Conservation (phyloP, 805 yeast species). For the Candida nanaspora region DNA sequence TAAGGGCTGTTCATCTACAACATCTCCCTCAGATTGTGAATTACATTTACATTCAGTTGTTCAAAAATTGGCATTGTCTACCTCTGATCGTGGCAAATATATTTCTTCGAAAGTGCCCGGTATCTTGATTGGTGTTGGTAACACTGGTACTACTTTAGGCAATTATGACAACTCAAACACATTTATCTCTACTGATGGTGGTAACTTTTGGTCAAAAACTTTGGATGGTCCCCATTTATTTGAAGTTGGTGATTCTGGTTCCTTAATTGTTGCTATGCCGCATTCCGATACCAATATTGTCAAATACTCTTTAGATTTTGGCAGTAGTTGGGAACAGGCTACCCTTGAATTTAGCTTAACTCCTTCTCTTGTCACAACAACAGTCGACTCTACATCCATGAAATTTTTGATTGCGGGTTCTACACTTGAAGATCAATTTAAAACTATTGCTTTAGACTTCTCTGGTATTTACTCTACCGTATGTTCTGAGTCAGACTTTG, state of each 20-base stretch:
- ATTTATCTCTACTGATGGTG: conserved; percentile 64
- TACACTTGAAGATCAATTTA: conserved; percentile 4
- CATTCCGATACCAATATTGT: conserved; percentile 27
- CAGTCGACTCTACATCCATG: conserved; percentile 59
- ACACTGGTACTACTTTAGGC: conserved; percentile 22
- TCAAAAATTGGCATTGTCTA: conserved; percentile 13
- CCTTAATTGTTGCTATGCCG: conserved; percentile 49
- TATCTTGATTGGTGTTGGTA: conserved; percentile 35
- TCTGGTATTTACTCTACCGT: conserved; percentile 17
- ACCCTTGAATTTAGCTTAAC: conserved; percentile 33
- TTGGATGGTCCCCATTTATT: conserved; percentile 47
- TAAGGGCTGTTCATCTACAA: conserved; percentile 4
- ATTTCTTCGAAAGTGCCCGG: conserved; percentile 39
- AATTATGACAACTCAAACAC: conserved; percentile 31
- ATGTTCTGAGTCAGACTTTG: conserved; percentile 42
- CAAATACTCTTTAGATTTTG: conserved; percentile 60
- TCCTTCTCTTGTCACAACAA: conserved; percentile 41
- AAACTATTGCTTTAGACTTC: conserved; percentile 49
- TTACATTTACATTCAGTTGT: conserved; percentile 30
- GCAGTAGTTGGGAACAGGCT: conserved; percentile 46
- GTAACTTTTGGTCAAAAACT: conserved; percentile 51
- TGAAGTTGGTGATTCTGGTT: conserved; percentile 67
- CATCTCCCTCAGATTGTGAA: conserved; percentile 2
- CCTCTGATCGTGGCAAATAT: conserved; percentile 21
- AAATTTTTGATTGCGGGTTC: conserved; percentile 46